phyloP scores from a whole-genome alignment of 129 eudicot species.

The Escallonia herrerae region DNA sequence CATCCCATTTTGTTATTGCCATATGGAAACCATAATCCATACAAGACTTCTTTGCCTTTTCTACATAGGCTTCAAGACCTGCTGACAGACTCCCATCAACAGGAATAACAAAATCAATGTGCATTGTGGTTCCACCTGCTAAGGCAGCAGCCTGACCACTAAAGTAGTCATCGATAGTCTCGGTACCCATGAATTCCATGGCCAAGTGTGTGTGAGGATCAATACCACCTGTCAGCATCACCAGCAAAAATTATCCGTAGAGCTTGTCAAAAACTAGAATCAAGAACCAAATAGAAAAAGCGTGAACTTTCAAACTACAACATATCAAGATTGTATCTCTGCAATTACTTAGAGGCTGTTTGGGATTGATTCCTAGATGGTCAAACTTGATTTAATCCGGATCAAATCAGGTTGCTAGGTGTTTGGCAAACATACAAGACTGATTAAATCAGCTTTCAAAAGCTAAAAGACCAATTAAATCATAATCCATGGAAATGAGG shows the following conservation, averaged over 20 bases:
- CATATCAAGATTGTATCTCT: slow-evolving; percentile 1
- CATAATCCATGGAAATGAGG: too few species aligned
- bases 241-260: background rate
- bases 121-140: slow-evolving; percentile 99
- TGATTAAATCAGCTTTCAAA: too few species aligned
- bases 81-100: slow-evolving; percentile 75
- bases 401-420: too few species aligned
- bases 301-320: background rate
- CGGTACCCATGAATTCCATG: slow-evolving; percentile 92
- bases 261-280: background rate
- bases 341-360: background rate
- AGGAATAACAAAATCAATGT: slow-evolving; percentile 92
- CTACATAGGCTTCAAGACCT: slow-evolving; percentile 69
- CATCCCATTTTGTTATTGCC: slow-evolving; percentile 99
- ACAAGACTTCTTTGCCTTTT: slow-evolving; percentile 68
- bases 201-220: slow-evolving; percentile 99
- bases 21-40: slow-evolving; percentile 99
- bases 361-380: too few species aligned
- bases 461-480: too few species aligned
- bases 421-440: too few species aligned
- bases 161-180: slow-evolving; percentile 83
- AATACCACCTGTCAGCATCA: slow-evolving; percentile 74
- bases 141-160: slow-evolving; percentile 99
- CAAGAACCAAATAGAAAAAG: background rate
- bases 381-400: too few species aligned